A percentile compares a stretch with the other conserved stretches of the same genome.
These are phyloP conservation scores for Acacia pycnantha DNA, from an alignment of 331 rosid genomes.

Conservation along the genomic window DNA sequence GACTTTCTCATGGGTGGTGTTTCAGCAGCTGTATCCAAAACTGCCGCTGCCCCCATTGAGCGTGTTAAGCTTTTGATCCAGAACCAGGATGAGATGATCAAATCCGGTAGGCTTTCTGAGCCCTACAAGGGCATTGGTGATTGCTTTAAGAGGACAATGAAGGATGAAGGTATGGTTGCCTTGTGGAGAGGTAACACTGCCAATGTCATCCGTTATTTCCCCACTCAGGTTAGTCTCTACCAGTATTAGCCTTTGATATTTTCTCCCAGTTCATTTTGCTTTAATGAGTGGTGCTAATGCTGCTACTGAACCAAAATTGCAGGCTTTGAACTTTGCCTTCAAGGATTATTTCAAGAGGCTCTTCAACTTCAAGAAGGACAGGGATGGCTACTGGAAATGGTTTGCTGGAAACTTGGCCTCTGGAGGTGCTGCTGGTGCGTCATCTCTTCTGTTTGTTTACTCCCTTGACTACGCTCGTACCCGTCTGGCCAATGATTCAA, in stretches of 20 bases:
- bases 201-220: conserved; percentile 94
- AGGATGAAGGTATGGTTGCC: conserved; percentile 65
- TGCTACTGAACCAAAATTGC: conserved; percentile 11
- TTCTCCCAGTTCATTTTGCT: neutral
- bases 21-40: conserved; percentile 92
- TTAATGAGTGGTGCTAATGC: conserved; percentile 21
- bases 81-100: conserved; percentile 92
- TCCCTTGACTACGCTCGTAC: conserved; percentile 93
- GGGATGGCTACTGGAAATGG: conserved; percentile 95
- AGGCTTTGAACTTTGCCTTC: conserved; percentile 95
- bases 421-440: conserved; percentile 95
- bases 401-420: conserved; percentile 91
- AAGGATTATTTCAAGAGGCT: conserved; percentile 97
- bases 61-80: conserved; percentile 88
- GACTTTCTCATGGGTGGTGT: conserved; percentile 97
- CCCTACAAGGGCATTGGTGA: conserved; percentile 98
- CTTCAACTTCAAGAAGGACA: conserved; percentile 88
- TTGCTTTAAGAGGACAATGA: conserved; percentile 64
- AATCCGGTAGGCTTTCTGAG: conserved; percentile 73
- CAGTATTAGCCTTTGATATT: neutral
- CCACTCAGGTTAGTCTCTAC: conserved; percentile 68
- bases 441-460: conserved; percentile 78
- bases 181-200: conserved; percentile 94
- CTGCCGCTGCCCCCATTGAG: conserved; percentile 96
- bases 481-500: conserved; percentile 79